Evolutionary conservation across 2,329 filamentous ascomycete species (phyloP), one percentile per base, ranked within the genome.

Genomic region (Lasiodiplodia gonubiensis): DNA sequence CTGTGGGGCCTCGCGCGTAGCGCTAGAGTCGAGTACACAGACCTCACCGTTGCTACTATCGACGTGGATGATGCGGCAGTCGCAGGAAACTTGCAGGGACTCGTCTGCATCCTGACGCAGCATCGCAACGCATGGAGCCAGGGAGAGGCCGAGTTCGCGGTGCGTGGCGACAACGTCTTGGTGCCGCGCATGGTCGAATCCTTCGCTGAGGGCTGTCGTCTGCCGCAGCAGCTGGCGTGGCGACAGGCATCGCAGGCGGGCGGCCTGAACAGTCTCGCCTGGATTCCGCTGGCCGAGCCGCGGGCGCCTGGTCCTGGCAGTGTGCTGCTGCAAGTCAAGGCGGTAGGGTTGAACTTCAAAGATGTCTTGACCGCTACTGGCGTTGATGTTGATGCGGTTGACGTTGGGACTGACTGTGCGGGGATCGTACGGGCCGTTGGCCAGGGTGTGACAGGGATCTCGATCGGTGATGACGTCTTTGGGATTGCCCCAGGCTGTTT

Each of bases 281-380:
- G 46, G 46, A 49, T 49, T 18, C 46, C 46, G 18, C 46, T 18
- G 16, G 18, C 46, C 10, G 46, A 49, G 46, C 46, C 46, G 18
- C 46, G 18, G 18, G 18, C 52, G 3, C 21, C 33, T 4, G 25
- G 25, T 70, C 74, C 16, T 48, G 69, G 76, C 16, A 65, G 75
- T 0, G 72, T 80, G 4, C 75, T 79, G 37, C 35, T 74, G 16
- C 52, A 68, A 35, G 25, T 63, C 1, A 23, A 2, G 1, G 66
- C 68, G 3, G 30, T 25, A 7, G 68, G 57, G 14, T 46, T 71
- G 12, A 59, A 57, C 30, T 18, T 64, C n/a, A 5, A 65, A 67
- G 6, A 71, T 70, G 27, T 57, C 64, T 63, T 21, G 2, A 68
- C 71, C 7, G 66, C 66, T 2, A 33, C 60, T 6, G 72, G 73